phyloP scores from a whole-genome alignment of 352 stramenopile genomes.

The Phytophthora hibernalis region DNA sequence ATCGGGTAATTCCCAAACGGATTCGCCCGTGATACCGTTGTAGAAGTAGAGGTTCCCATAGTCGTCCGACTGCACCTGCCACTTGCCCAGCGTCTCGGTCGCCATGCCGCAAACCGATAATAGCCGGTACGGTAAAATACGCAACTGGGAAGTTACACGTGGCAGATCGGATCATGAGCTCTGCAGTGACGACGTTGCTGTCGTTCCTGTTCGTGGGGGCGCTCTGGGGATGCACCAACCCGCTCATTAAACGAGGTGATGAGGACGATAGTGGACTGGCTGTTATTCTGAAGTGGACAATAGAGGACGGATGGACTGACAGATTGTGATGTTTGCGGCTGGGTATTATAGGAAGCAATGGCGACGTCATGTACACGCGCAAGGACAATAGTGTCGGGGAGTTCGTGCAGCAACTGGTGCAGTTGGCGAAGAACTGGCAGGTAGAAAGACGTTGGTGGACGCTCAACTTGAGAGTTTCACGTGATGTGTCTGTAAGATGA shows the following conservation, averaged over 20 bases:
- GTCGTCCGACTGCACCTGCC: slow-evolving; percentile 73
- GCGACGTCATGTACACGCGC: slow-evolving; percentile 59
- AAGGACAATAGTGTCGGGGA: slow-evolving; percentile 67
- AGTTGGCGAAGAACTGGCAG: slow-evolving; percentile 78
- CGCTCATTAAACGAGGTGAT: slow-evolving; percentile 81
- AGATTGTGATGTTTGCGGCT: not conserved
- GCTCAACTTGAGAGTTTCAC: no score
- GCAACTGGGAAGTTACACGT: slow-evolving; percentile 18
- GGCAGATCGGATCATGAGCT: slow-evolving; percentile 35
- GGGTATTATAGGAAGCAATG: slow-evolving; percentile 59
- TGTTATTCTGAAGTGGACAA: not conserved
- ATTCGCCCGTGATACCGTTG: slow-evolving; percentile 70
- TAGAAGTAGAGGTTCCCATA: slow-evolving; percentile 81
- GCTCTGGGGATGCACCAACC: slow-evolving; percentile 89
- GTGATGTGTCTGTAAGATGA: not conserved
- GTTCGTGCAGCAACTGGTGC: slow-evolving; percentile 52
- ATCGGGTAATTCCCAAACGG: slow-evolving; percentile 69
- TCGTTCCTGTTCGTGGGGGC: slow-evolving; percentile 87
- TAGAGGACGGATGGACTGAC: not conserved
- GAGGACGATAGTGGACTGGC: not conserved
- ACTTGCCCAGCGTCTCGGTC: slow-evolving; percentile 34
- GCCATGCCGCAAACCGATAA: slow-evolving; percentile 17
- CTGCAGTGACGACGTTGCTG: slow-evolving; percentile 52
- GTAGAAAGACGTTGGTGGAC: slow-evolving; percentile 31
- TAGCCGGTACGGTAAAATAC: slow-evolving; percentile 26